Base-by-base conservation (phyloP, 306 rosid genomes). In the Elaeagnus macrophylla region DNA sequence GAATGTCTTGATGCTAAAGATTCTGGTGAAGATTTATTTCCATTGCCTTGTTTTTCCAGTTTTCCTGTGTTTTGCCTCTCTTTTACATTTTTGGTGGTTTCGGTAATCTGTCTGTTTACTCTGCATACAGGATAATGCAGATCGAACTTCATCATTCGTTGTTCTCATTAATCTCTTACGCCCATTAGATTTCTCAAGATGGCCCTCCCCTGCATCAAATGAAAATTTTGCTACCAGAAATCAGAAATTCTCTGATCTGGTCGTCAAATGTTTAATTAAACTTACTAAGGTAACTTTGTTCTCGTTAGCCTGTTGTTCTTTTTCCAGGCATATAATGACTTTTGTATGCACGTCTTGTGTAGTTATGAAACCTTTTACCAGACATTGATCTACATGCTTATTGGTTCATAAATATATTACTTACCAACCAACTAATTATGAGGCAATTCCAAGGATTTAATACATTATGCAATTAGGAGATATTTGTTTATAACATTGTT, bases 1-100 rank as follows among this genome's bases (percentile, higher is more conserved):
- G 75, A 93, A 93, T 56, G 99, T 93, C 37, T 75, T 93, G 83
- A 93, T 93, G 99, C 87, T 93, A 59, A 93, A 93, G 82, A 93
- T 93, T 75, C 75, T 93, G 87, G 99, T 93, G 54, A 64, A 63
- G 60, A 64, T 56, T 60, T 20, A 32, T 51, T 47, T 48, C 52
- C n/a, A 14, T 71, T 58, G 11, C 8, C 1, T 49, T 19, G 37
- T 49, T 40, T 16, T 20, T 25, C 25, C 14, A 41, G 49, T 25
- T 53, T 32, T 36, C 3, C 37, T 19, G 10, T 9, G 2, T 5
- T 11, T 20, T 8, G 48, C 7, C 8, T 60, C 17, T 38, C 48
- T 32, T 49, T 32, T 11, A 6, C 14, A 12, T 18, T 13, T 48
- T 9, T 38, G 3, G 19, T 35, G 18, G 46, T 39, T 39, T 68